These are phyloP conservation scores for Corrigiola litoralis DNA, from an alignment of 179 eudicot genomes.

Conservation along the genomic window DNA sequence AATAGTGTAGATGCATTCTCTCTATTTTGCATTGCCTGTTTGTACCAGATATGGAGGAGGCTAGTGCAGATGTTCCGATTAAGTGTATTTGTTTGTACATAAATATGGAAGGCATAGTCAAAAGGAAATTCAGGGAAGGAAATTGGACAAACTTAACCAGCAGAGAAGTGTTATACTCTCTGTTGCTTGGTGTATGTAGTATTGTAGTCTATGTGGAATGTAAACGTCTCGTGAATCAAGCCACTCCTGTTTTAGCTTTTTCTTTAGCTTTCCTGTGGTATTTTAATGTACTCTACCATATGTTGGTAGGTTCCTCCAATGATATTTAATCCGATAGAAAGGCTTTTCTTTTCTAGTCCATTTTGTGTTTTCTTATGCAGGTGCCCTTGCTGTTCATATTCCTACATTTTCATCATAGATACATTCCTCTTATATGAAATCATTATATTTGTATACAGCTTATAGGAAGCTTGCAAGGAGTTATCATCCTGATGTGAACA, in stretches of 20 bases:
- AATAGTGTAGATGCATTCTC: background rate
- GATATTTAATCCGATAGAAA: background rate
- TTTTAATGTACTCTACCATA: no score
- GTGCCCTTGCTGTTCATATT: background rate
- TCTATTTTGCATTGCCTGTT: background rate
- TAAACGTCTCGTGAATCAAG: background rate
- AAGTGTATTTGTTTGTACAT: no score
- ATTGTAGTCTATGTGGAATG: background rate
- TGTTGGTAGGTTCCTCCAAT: background rate
- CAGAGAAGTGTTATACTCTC: background rate
- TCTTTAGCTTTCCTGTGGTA: no score
- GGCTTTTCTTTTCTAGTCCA: background rate
- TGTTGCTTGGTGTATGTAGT: background rate
- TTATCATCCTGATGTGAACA: constrained; percentile 97
- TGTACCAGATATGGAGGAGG: background rate
- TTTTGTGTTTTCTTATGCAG: background rate
- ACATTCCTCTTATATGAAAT: background rate
- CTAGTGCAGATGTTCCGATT: background rate
- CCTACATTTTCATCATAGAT: background rate
- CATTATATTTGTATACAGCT: constrained; percentile 42
- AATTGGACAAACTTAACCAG: no score
- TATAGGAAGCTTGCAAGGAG: constrained; percentile 96
- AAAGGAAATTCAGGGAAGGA: background rate
- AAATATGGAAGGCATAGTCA: background rate
- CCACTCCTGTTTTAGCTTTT: no score